Conservation (phyloP, 2,329 filamentous ascomycete genomes). For the Alternaria infectoria region DNA sequence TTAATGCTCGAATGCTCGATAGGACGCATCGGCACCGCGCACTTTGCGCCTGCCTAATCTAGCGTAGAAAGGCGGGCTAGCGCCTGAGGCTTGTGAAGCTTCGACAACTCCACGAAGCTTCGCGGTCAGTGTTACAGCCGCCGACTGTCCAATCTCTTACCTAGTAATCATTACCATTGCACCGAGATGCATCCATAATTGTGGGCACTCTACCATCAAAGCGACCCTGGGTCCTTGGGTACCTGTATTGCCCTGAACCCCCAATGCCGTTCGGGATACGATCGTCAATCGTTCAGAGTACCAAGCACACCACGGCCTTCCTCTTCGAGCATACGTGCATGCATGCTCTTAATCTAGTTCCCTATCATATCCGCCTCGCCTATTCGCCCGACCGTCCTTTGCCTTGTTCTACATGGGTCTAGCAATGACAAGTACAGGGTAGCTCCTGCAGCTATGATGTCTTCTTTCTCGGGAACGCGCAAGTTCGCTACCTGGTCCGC, state of each 20-base stretch:
- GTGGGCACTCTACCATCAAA: background rate
- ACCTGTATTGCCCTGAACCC: background rate
- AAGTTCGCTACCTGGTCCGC: conserved; percentile 8
- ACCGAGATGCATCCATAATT: background rate
- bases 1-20: background rate
- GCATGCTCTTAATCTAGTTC: conserved; percentile 13
- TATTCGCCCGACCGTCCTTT: conserved; percentile 19
- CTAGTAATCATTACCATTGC: background rate
- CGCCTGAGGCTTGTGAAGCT: background rate
- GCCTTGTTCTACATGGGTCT: conserved; percentile 19
- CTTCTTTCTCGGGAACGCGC: conserved; percentile 4
- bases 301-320: background rate
- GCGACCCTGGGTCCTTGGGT: background rate
- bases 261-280: background rate
- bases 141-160: background rate
- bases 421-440: conserved; percentile 2
- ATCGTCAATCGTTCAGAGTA: conserved; percentile 2
- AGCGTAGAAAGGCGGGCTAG: background rate
- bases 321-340: conserved; percentile 2
- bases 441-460: conserved; percentile 25
- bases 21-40: background rate
- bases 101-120: conserved; percentile 1
- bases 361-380: conserved; percentile 9
- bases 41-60: conserved; percentile 5
- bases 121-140: background rate